Evolutionary conservation across 768 basidiomycete genomes (phyloP).

Genomic region (Suillus decipiens): DNA sequence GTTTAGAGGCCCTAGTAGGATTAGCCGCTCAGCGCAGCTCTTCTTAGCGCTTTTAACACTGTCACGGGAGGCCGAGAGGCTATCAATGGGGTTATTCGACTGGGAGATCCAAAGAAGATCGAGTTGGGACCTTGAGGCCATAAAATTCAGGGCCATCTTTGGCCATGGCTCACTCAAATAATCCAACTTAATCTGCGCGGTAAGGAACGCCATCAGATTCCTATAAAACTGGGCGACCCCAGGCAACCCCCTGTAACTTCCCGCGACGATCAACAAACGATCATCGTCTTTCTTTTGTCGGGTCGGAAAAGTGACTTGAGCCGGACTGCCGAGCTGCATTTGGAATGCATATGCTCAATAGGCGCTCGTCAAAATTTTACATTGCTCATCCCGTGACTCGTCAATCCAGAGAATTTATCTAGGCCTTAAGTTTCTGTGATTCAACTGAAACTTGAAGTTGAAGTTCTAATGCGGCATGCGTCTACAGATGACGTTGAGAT

Average conservation of each 20-base stretch:
- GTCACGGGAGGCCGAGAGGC: too few relatives aligned
- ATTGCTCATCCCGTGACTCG: background rate
- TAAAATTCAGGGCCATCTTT: constrained; percentile 5
- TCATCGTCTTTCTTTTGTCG: background rate
- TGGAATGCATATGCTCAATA: background rate
- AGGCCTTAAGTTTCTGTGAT: too few relatives aligned
- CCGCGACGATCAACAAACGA: constrained; percentile 4
- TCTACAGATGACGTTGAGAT: background rate
- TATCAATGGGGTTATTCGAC: background rate
- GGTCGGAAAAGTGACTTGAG: constrained; percentile 1
- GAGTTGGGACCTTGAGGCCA: background rate
- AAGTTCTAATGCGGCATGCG: background rate
- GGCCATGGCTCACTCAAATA: background rate
- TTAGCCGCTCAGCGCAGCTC: background rate
- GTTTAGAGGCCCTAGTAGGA: background rate
- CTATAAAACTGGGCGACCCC: background rate
- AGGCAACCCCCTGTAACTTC: background rate
- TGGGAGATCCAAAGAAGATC: background rate
- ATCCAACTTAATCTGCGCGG: background rate
- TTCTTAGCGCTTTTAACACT: background rate
- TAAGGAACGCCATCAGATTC: constrained; percentile 8
- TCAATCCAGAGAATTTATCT: too few relatives aligned
- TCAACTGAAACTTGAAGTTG: background rate
- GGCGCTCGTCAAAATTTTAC: background rate
- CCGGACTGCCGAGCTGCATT: background rate